A percentile compares a stretch with the other conserved stretches of the same genome.
Conservation (phyloP, 2,329 filamentous ascomycete genomes). For the Pseudodiploospora longispora region DNA sequence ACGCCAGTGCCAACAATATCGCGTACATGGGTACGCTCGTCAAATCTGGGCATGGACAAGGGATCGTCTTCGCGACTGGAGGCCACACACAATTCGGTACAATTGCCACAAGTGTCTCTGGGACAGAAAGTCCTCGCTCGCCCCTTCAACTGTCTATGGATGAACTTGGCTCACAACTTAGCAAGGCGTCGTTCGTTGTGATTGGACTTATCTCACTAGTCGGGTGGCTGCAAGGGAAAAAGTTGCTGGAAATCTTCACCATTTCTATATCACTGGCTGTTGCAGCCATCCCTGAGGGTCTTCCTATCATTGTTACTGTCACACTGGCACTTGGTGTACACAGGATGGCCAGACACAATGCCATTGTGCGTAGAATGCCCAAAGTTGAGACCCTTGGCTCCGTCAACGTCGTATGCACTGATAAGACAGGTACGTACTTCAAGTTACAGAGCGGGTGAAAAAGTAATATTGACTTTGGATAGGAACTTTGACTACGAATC, state of each 20-base stretch:
- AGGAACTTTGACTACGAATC: slow-evolving; percentile 91
- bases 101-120: slow-evolving; percentile 87
- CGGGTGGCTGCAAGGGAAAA: slow-evolving; percentile 82
- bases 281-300: slow-evolving; percentile 88
- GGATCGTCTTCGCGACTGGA: slow-evolving; percentile 94
- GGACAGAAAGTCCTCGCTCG: slow-evolving; percentile 91
- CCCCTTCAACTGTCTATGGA: slow-evolving; percentile 96
- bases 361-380: slow-evolving; percentile 90
- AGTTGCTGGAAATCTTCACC: slow-evolving; percentile 88
- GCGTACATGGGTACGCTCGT: slow-evolving; percentile 98
- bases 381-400: slow-evolving; percentile 96
- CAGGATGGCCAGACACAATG: slow-evolving; percentile 90
- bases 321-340: slow-evolving; percentile 91
- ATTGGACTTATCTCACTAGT: slow-evolving; percentile 90
- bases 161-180: slow-evolving; percentile 88
- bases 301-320: slow-evolving; percentile 97
- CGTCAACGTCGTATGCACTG: slow-evolving; percentile 99
- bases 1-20: slow-evolving; percentile 78
- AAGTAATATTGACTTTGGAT: background rate
- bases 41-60: slow-evolving; percentile 88
- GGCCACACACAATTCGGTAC: slow-evolving; percentile 91
- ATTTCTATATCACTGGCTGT: slow-evolving; percentile 96
- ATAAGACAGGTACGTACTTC: slow-evolving; percentile 68
- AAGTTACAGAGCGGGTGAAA: background rate
- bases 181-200: slow-evolving; percentile 91